Base-by-base conservation (phyloP, 176 grass and related monocot species). In the Oryza longistaminata region DNA sequence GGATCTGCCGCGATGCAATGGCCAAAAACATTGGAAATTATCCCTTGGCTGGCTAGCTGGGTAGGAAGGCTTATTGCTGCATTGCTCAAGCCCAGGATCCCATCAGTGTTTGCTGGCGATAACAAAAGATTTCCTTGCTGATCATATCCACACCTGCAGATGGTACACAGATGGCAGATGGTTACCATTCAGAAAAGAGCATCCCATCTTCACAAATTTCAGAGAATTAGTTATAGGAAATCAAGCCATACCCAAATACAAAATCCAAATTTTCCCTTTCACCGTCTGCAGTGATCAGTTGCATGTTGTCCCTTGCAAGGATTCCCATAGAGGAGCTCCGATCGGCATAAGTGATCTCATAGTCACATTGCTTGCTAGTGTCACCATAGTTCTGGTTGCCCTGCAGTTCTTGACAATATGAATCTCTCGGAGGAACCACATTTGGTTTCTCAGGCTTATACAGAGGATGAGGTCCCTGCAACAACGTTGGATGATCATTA, bases 121-220 rank as follows among this genome's bases (percentile, higher is more conserved):
- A 77, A 66, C 39, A 90, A 31, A 76, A 96, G 86, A 70, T 86
- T 83, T 55, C 93, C 96, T 92, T 85, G 90, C n/a, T 99, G 96
- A 60, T 96, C 90, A 78, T 99, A 91, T 33, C 86, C 93, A 86
- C 96, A 99, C 80, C 96, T 99, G 52, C n/a, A 84, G 74, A 64
- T 34, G 39, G 33, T 50, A 69, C 4, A 61, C 21, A 77, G 40
- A 65, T 71, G 81, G 64, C 12, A 84, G 55, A 52, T 74, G 40
- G 21, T 73, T 86, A 84, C 25, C 7, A 2, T 16, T 33, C 44
- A 60, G 43, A 11, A 11, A 68, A 64, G 24, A 78, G 5, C 22
- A 34, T 82, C 12, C 15, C 15, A 25, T 68, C 9, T 62, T 79
- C 73, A 64, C 16, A 68, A n/a, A 88, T 48, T 58, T 15, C 25